phyloP scores from a whole-genome alignment of 805 yeast species.

The Pichia gijzeniarum region DNA sequence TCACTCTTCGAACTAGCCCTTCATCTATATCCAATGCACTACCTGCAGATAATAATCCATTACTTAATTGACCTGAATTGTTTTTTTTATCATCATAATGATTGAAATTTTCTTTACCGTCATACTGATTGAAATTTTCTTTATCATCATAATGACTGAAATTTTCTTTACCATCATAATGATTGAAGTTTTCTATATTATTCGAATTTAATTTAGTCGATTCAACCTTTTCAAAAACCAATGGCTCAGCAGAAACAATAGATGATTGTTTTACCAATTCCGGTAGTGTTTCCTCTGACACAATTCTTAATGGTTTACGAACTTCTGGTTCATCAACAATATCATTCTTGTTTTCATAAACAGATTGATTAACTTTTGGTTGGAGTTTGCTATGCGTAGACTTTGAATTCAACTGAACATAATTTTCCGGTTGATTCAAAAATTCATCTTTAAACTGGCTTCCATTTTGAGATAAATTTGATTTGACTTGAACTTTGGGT shows the following conservation, averaged over 20 bases:
- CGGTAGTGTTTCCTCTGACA: constrained; percentile 1
- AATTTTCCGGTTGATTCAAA: too few species aligned
- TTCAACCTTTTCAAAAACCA: neutral
- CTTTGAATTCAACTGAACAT: too few species aligned
- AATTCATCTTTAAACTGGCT: too few species aligned
- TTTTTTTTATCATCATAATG: neutral
- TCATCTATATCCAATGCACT: constrained; percentile 15
- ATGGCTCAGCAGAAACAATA: neutral
- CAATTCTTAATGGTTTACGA: neutral
- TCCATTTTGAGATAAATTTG: too few species aligned
- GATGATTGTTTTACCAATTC: neutral
- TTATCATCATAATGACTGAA: constrained; percentile 5
- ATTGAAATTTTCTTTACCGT: constrained; percentile 7
- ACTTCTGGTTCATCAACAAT: too few species aligned
- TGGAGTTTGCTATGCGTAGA: too few species aligned
- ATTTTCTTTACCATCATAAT: constrained; percentile 6
- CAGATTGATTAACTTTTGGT: too few species aligned
- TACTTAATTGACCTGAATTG: neutral
- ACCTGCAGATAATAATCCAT: constrained; percentile 2
- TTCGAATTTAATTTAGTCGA: neutral
- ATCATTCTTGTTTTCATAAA: too few species aligned
- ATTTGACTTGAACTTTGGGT: too few species aligned
- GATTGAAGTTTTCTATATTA: constrained; percentile 8
- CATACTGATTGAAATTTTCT: constrained; percentile 11
- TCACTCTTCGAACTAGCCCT: constrained; percentile 9